phyloP scores from a whole-genome alignment of 495 filamentous ascomycete genomes.

The Parathielavia hyrcaniae region DNA sequence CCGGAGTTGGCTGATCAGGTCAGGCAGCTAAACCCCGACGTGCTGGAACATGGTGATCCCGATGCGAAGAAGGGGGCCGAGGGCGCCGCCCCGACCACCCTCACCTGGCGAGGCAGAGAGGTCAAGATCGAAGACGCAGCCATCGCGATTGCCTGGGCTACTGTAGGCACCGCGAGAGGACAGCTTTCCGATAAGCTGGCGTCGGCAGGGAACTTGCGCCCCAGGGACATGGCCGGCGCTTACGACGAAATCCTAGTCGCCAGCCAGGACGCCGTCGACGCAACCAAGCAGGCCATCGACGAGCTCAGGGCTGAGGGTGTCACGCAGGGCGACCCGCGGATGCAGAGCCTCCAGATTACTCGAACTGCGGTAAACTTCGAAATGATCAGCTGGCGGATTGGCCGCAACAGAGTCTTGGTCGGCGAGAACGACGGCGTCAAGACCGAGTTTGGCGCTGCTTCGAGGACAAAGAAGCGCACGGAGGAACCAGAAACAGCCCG shows the following conservation, averaged over 20 bases:
- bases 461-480: constrained; percentile 41
- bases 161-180: constrained; percentile 50
- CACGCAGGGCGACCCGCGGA: constrained; percentile 72
- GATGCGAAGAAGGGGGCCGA: constrained; percentile 53
- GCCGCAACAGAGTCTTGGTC: constrained; percentile 81
- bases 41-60: constrained; percentile 58
- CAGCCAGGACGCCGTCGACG: constrained; percentile 91
- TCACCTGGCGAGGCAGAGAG: constrained; percentile 84
- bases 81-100: constrained; percentile 61
- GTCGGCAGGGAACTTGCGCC: constrained; percentile 49
- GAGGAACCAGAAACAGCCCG: constrained; percentile 35
- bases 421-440: constrained; percentile 68
- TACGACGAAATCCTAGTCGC: constrained; percentile 88
- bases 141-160: constrained; percentile 66
- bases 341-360: constrained; percentile 91
- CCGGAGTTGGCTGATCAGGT: constrained; percentile 56
- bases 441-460: constrained; percentile 44
- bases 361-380: constrained; percentile 88
- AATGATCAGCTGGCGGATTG: constrained; percentile 89
- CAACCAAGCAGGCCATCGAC: constrained; percentile 86
- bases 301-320: constrained; percentile 78
- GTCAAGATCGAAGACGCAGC: constrained; percentile 87
- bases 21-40: constrained; percentile 63
- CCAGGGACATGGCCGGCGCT: constrained; percentile 61
- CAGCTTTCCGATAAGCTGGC: constrained; percentile 56